Evolutionary conservation across 2,329 filamentous ascomycete genomes (phyloP), one percentile per base, ranked within the genome.

Genomic region (Graphilbum sp.): DNA sequence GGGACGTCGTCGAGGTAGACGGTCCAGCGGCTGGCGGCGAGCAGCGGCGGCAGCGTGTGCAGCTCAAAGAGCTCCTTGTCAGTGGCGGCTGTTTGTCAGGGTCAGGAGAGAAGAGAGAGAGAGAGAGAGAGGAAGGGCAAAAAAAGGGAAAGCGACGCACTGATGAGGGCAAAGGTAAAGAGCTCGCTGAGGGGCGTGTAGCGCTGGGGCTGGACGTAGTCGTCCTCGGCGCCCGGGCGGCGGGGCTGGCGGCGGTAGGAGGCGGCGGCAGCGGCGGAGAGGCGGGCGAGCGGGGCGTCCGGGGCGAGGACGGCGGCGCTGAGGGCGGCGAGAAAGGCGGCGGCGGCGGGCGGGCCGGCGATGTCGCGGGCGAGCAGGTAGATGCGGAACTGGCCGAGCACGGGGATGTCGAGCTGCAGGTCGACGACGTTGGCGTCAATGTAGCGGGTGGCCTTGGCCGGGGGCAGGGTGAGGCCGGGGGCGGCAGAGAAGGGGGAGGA

Each of bases 381-480:
- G 33, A 85, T 68, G 34, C 77, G 69, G 60, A 86, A 87, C 49
- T 87, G 81, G n/a, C 80, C 76, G 6, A 85, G 61, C 52, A 83
- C 68, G 1, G 81, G 81, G 29, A 86, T 80, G 49, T 85, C 80
- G 9, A 84, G 70, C 52, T 86, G 78, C 19, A 86, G 60, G 46
- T 86, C 76, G 27, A 86, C 72, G 0, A 79, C 79, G 48, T 86
- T 86, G 6, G 79, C 75, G 54, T 87, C 81, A 37, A 85, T 69
- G 51, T 79, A 85, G 30, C 81, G 69, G 0, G 77, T 81, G 17
- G 76, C 78, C 53, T 72, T 79, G 23, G 75, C 75, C 2, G 80
- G 80, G 2, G 75, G 68, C 13, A 81, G 61, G 11, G 67, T 59
- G 39, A 62, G 67, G 5, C 69, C 69, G 2, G 67, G 66, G 41